Evolutionary conservation across 1,284 basidiomycete genomes (phyloP).

Genomic region (Cryptococcus sp.): DNA sequence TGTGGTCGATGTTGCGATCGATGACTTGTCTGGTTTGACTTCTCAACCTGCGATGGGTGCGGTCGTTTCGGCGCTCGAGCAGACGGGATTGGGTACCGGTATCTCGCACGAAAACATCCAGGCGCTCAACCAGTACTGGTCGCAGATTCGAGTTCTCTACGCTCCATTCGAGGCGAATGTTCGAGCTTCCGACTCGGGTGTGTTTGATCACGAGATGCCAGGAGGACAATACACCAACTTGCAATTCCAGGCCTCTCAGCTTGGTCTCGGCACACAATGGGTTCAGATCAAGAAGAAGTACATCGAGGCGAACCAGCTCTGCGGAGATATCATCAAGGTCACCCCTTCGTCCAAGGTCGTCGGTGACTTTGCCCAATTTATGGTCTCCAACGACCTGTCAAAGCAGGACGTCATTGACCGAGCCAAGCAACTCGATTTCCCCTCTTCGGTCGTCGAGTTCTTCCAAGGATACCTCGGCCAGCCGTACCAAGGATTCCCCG

Average conservation of each 20-base stretch:
- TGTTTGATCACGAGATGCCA: slow-evolving; percentile 99
- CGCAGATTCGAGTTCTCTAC: slow-evolving; percentile 92
- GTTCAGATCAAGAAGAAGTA: slow-evolving; percentile 98
- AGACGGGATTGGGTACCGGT: slow-evolving; percentile 89
- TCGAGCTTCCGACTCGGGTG: slow-evolving; percentile 90
- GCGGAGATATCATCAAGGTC: slow-evolving; percentile 98
- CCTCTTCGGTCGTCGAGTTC: slow-evolving; percentile 90
- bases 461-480: slow-evolving; percentile 98
- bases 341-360: slow-evolving; percentile 99
- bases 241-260: slow-evolving; percentile 96
- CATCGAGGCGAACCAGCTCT: slow-evolving; percentile 91
- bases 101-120: slow-evolving; percentile 98
- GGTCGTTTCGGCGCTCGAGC: slow-evolving; percentile 87
- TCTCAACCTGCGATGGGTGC: slow-evolving; percentile 99
- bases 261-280: slow-evolving; percentile 97
- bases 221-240: slow-evolving; percentile 93
- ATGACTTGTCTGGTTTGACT: slow-evolving; percentile 97
- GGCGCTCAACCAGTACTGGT: slow-evolving; percentile 97
- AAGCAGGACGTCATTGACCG: slow-evolving; percentile 80
- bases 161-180: slow-evolving; percentile 98
- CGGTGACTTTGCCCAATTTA: slow-evolving; percentile 98
- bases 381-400: slow-evolving; percentile 89
- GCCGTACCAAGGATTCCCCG: slow-evolving; percentile 96
- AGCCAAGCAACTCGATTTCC: slow-evolving; percentile 92
- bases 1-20: slow-evolving; percentile 96